Evolutionary conservation across 495 filamentous ascomycete genomes (phyloP), one percentile per base, ranked within the genome.

Genomic region (Letharia lupina): DNA sequence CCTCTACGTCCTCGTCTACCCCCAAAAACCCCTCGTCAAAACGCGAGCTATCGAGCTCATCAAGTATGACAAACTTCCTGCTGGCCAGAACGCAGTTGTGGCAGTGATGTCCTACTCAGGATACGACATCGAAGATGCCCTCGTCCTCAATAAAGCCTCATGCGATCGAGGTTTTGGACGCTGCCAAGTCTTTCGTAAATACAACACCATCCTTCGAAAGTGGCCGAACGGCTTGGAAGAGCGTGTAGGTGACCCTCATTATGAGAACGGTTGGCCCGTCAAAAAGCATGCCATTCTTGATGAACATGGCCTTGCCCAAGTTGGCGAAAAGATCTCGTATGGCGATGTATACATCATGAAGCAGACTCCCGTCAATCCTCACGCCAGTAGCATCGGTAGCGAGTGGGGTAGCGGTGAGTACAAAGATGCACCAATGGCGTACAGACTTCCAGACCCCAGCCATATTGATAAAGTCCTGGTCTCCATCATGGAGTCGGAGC

Each of bases 61-160:
- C 70, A 92, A 97, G 69, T 99, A 98, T 71, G 95, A 98, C 77
- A 95, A 97, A 73, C 84, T 99, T 8, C 94, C 94, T 2, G 94
- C 94, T 31, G 94, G 94, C 3, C 94, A 99, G 70, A 96, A 96
- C 65, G 95, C 95, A 4, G 95, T 89, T 13, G 94, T 99, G 42
- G 94, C 94, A 12, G 95, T 99, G 70, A 98, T 98, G 95, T 96
- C 91, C 70, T 99, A 96, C 75, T 96, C 92, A 5, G 94, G 94
- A 18, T 99, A 99, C 76, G 95, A 99, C 85, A 98, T 98, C 72
- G 94, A 99, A 80, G 94, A 99, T 80, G 95, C 94, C 18, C 81
- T 99, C 8, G 93, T 99, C 3, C 73, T 99, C 65, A 99, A 98
- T 81, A 96, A 96, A 78, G 91, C 91, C 39, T 96, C 91, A 2